Evolutionary conservation across 345 rosid species (phyloP), one percentile per base, ranked within the genome.

Genomic region (Trapa incisa): DNA sequence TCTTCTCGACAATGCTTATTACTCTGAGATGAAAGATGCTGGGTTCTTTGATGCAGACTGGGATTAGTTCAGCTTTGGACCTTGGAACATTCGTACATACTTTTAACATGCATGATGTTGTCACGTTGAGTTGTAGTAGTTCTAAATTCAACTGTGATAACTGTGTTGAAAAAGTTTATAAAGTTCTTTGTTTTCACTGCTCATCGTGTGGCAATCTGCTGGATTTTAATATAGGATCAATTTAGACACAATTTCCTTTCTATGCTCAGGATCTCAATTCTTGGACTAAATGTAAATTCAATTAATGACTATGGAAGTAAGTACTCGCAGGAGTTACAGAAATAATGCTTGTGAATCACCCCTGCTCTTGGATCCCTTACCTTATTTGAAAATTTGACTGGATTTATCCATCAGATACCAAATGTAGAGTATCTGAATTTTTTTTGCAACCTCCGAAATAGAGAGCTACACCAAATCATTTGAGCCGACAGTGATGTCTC

Each of bases 1-100:
- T 76, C 85, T 77, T 76, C 75, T 89, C 68, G 98, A 89, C 80
- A 88, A 83, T 71, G 91, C 80, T 17, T 86, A 86, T 80, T 92
- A 89, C 82, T 92, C 98, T 4, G 98, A 92, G 78, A 89, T 89
- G 98, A 89, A 85, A 77, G 97, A 92, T 79, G 98, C 97, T 3
- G 98, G 96, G 35, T 89, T 87, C 76, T 89, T 89, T 66, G 97
- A 88, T 67, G 86, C 81, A 35, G 97, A 86, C 50, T 92, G 98
- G 97, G 97, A 89, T 43, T 92, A 61, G 61, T 67, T 5, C 45
- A 22, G 10, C n/a, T 54, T 22, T 0, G 37, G 15, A 38, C 5
- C 6, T 2, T 32, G 37, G 54, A 36, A 12, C 6, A 32, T 17
- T 45, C 14, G 68, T 65, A 65, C 62, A 67, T 52, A 13, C 63